Conservation (phyloP, 2,329 filamentous ascomycete species). For the Plenodomus tracheiphilus region DNA sequence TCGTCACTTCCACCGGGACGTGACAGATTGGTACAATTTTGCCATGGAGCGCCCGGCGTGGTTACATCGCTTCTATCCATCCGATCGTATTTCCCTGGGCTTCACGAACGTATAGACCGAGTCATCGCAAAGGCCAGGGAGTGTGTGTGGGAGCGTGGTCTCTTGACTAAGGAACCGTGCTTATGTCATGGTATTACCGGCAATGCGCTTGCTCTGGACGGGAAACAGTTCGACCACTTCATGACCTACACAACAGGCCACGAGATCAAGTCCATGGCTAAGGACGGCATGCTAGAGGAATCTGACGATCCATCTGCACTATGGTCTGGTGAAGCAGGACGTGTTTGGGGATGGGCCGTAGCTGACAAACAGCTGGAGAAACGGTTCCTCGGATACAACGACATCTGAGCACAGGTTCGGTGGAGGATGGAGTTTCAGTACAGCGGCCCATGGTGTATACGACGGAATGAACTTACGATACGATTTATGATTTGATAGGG, state of each 20-base stretch:
- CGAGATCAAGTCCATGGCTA: conserved; percentile 58
- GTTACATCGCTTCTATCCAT: conserved; percentile 62
- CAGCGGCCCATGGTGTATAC: conserved; percentile 12
- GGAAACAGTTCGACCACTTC: conserved; percentile 59
- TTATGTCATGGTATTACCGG: conserved; percentile 68
- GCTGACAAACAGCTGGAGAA: conserved; percentile 51
- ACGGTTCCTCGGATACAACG: conserved; percentile 55
- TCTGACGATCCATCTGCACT: conserved; percentile 55
- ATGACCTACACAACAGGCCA: conserved; percentile 61
- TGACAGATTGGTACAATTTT: conserved; percentile 64
- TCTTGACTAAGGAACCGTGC: conserved; percentile 66
- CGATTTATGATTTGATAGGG: conserved; percentile 9
- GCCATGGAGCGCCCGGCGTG: conserved; percentile 68
- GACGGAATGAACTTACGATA: conserved; percentile 25
- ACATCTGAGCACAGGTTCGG: conserved; percentile 41
- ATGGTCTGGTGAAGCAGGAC: conserved; percentile 55
- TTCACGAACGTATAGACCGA: conserved; percentile 57
- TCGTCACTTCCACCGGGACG: conserved; percentile 56
- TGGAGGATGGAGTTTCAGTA: not conserved
- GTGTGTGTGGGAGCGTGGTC: conserved; percentile 60
- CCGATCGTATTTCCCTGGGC: conserved; percentile 58
- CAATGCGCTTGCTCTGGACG: conserved; percentile 62
- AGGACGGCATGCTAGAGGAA: conserved; percentile 56
- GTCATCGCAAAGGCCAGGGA: conserved; percentile 57
- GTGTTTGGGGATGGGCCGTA: conserved; percentile 54